Conservation (phyloP, 352 stramenopile species). For the Globisporangium nodosum region DNA sequence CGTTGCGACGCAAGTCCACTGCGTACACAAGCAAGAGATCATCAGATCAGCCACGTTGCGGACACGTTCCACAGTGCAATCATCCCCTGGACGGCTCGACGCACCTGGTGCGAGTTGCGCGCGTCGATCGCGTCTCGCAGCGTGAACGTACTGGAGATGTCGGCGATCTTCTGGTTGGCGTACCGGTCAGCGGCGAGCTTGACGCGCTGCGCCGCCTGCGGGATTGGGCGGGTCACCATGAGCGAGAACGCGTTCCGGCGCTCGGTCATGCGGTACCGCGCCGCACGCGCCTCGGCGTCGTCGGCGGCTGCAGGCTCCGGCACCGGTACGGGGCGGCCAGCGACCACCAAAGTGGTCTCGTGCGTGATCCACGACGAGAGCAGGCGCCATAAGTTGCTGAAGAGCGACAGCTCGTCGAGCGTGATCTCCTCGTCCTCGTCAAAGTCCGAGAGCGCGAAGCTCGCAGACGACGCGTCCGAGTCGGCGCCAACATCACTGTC, state of each 20-base stretch:
- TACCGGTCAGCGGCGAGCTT: slow-evolving; percentile 48
- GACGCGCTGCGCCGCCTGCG: slow-evolving; percentile 44
- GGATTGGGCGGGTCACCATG: slow-evolving; percentile 48
- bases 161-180: slow-evolving; percentile 46
- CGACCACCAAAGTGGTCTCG: slow-evolving; percentile 56
- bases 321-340: slow-evolving; percentile 21
- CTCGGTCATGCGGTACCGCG: slow-evolving; percentile 48
- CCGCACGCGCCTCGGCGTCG: slow-evolving; percentile 36
- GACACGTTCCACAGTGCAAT: too few relatives aligned
- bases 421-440: slow-evolving; percentile 69
- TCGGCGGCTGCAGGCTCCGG: slow-evolving; percentile 3
- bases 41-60: not conserved
- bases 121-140: slow-evolving; percentile 65
- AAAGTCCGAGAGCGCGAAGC: slow-evolving; percentile 60
- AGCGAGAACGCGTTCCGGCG: slow-evolving; percentile 63
- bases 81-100: not conserved
- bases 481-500: slow-evolving; percentile 2
- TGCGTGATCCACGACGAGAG: slow-evolving; percentile 69
- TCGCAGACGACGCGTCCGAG: slow-evolving; percentile 42
- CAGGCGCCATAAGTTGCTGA: slow-evolving; percentile 69
- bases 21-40: not conserved
- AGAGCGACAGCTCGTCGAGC: slow-evolving; percentile 59
- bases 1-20: slow-evolving; percentile 36
- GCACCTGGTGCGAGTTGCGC: slow-evolving; percentile 53
- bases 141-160: slow-evolving; percentile 47